Base-by-base conservation (phyloP, 2,329 filamentous ascomycete genomes). In the Aspergillus neotritici region DNA sequence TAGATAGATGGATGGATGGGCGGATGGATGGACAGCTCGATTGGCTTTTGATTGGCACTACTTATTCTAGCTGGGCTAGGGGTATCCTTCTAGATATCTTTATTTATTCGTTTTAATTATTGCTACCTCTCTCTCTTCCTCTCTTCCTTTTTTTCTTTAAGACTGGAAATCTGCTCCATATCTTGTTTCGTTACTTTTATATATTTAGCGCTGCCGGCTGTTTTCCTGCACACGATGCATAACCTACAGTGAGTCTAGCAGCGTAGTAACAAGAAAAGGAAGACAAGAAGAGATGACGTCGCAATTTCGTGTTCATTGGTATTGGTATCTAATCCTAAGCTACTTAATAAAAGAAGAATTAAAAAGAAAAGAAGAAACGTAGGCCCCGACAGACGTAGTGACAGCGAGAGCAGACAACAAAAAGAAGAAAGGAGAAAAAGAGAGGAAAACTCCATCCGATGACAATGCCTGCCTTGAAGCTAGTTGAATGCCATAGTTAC, bases 401-500 rank as follows among this genome's bases (percentile, higher is more conserved):
- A 25, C 21, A 25, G 21, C 21, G 21, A 25, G 21, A 25, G 21
- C 21, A 25, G 21, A 25, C 21, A 37, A 13, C 25, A 41, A 41
- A 36, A 11, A 4, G 16, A 37, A 25, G 33, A 33, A 12, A 25
- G 25, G 35, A 37, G 34, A 31, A 40, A 25, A 29, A 43, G 49
- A 14, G 7, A 34, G n/a, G 5, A 40, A 30, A 47, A 47, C 50
- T 43, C 48, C 50, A 48, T 48, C 49, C 46, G 36, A 41, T 31
- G 34, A 43, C 14, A 17, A 25, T 40, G 25, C 46, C 42, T 32
- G 37, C 39, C 3, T 25, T 25, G 21, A 25, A 25, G 21, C 21
- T 25, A 25, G 21, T 25, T 25, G 21, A 25, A 25, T 25, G 21
- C 38, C 40, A 41, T n/a, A n/a, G n/a, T 35, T 29, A 34, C 29